Evolutionary conservation across 345 rosid genomes (phyloP).

Genomic region (Syzygium grande): DNA sequence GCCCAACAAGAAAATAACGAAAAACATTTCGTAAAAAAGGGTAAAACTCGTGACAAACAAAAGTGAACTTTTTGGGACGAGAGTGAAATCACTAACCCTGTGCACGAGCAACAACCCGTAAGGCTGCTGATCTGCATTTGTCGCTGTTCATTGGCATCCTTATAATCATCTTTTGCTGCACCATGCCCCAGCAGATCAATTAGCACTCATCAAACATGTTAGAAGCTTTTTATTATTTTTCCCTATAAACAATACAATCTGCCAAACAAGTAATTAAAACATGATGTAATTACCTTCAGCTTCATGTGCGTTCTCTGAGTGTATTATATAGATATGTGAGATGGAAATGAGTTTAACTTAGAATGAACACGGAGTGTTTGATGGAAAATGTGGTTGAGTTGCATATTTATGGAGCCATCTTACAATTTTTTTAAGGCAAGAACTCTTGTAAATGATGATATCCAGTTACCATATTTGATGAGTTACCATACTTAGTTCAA

Average conservation of each 20-base stretch:
- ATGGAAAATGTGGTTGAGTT: background rate
- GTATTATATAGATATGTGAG: background rate
- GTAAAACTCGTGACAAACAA: background rate
- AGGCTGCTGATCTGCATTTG: background rate
- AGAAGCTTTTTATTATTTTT: background rate
- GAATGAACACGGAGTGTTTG: background rate
- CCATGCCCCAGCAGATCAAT: background rate
- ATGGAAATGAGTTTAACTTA: background rate
- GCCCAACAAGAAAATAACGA: background rate
- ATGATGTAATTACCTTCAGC: background rate
- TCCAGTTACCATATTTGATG: background rate
- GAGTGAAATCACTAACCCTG: background rate
- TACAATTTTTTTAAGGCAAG: background rate
- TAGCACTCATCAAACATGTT: background rate
- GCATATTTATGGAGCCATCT: background rate
- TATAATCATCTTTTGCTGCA: background rate
- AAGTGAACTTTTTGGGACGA: background rate
- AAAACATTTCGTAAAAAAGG: background rate
- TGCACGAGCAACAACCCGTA: background rate
- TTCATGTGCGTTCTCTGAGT: background rate
- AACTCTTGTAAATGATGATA: background rate
- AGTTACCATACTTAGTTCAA: background rate
- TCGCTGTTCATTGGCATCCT: background rate
- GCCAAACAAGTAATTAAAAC: background rate
- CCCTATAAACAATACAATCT: background rate